phyloP scores from a whole-genome alignment of 352 stramenopile genomes.

The Phytophthora pini region DNA sequence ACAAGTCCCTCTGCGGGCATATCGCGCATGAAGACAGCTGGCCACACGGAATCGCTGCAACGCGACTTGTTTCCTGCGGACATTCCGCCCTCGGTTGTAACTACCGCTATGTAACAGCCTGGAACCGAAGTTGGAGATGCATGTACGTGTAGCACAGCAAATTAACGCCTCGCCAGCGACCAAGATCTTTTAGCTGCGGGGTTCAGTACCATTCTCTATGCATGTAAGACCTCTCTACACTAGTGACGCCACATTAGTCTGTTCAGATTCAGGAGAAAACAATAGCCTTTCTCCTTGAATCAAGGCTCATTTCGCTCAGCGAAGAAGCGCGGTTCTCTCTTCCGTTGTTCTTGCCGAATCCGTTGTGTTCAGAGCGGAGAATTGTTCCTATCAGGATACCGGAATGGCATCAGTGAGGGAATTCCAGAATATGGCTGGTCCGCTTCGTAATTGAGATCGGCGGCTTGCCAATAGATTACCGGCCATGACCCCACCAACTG shows the following conservation, averaged over 20 bases:
- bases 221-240: too few relatives aligned
- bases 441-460: too few relatives aligned
- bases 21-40: constrained; percentile 24
- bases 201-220: too few relatives aligned
- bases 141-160: neutral
- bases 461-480: too few relatives aligned
- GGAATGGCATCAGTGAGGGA: too few relatives aligned
- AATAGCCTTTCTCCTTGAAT: constrained; percentile 18
- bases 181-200: too few relatives aligned
- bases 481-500: too few relatives aligned
- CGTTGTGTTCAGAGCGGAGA: neutral
- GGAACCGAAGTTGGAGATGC: neutral
- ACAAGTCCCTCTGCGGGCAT: neutral
- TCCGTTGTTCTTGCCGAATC: neutral
- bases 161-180: too few relatives aligned
- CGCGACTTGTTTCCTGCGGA: constrained; percentile 25
- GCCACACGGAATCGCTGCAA: constrained; percentile 14
- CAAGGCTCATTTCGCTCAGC: neutral
- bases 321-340: constrained; percentile 8
- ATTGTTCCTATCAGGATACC: neutral
- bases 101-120: too few relatives aligned
- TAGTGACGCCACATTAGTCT: neutral
- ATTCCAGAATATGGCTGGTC: too few relatives aligned
- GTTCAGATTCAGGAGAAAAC: constrained; percentile 12
- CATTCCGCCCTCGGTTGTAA: constrained; percentile 24